These are phyloP conservation scores for Heritiera littoralis DNA, from an alignment of 345 rosid species.

Conservation along the genomic window DNA sequence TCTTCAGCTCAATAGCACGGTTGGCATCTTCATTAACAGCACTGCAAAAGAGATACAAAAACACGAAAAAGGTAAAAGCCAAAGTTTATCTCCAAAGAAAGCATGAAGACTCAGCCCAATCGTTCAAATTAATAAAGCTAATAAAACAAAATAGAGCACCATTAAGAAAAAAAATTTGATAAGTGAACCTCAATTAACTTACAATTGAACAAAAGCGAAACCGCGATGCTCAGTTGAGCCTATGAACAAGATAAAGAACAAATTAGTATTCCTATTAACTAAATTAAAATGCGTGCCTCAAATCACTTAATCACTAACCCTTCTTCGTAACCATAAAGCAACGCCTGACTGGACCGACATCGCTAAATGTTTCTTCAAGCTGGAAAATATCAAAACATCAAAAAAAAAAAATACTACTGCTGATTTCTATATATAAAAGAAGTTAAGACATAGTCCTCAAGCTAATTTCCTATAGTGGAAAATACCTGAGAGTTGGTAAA, in stretches of 20 bases:
- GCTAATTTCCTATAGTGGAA: neutral
- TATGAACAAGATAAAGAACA: conserved; percentile 29
- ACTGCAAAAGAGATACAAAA: conserved; percentile 34
- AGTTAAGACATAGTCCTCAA: neutral
- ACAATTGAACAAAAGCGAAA: conserved; percentile 82
- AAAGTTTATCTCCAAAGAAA: neutral
- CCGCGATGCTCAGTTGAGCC: conserved; percentile 86
- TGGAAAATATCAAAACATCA: conserved; percentile 23
- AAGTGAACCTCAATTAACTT: conserved; percentile 35
- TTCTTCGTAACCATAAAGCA: conserved; percentile 85
- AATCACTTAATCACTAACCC: conserved; percentile 40
- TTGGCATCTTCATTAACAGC: conserved; percentile 86
- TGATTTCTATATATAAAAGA: neutral
- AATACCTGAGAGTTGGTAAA: conserved; percentile 80
- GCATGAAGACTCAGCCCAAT: neutral
- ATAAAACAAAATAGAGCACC: neutral
- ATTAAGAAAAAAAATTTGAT: neutral
- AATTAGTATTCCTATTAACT: conserved; percentile 18
- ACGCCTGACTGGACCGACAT: conserved; percentile 90
- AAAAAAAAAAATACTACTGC: neutral
- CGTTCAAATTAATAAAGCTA: conserved; percentile 4
- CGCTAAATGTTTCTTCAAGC: conserved; percentile 90
- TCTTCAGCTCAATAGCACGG: conserved; percentile 75
- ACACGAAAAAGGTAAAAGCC: neutral
- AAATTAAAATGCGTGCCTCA: neutral